Evolutionary conservation across 2,329 filamentous ascomycete species (phyloP), one percentile per base, ranked within the genome.

Genomic region (Pseudovirgaria hyperparasitica): DNA sequence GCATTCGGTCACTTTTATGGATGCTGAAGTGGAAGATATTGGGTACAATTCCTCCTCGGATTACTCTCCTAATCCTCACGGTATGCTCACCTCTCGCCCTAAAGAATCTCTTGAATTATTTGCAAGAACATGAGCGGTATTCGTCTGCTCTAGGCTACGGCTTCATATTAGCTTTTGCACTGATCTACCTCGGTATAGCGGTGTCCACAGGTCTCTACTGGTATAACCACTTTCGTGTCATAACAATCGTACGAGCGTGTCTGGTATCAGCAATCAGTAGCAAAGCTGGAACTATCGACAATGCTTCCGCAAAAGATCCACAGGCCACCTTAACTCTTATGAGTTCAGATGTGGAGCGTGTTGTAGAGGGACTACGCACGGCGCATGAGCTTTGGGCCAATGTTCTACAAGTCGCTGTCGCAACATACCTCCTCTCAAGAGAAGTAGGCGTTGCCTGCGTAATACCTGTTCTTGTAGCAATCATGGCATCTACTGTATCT

Each of bases 261-360:
- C 27, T 46, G 5, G 41, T 47, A n/a, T 33, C 40, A 6, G 23
- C 33, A 9, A 37, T 47, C 8, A 43, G 15, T 18, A 16, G n/a
- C 5, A 29, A 47, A 20, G 37, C 45, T 9, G n/a, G n/a, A n/a
- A 37, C 42, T 3, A 24, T 47, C 5, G 28, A 36, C 6, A 36
- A 36, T 10, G 15, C 32, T 19, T 35, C 42, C 2, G 35, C 33
- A 16, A 32, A 37, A 9, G 28, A 39, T 11, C 30, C 37, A 16
- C 15, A 41, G 4, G 33, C 33, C 19, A 38, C 37, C 5, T 40
- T 44, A 6, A 38, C 43, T 5, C 35, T 46, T 4, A 46, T 47
- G 44, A 47, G 43, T 14, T 42, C 44, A 4, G 45, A 47, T 26
- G 43, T 47, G 9, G 45, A 48, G 22, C 46, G 43, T 22, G 21